Evolutionary conservation across 495 filamentous ascomycete species (phyloP).

Genomic region (Podospora fimiseda): DNA sequence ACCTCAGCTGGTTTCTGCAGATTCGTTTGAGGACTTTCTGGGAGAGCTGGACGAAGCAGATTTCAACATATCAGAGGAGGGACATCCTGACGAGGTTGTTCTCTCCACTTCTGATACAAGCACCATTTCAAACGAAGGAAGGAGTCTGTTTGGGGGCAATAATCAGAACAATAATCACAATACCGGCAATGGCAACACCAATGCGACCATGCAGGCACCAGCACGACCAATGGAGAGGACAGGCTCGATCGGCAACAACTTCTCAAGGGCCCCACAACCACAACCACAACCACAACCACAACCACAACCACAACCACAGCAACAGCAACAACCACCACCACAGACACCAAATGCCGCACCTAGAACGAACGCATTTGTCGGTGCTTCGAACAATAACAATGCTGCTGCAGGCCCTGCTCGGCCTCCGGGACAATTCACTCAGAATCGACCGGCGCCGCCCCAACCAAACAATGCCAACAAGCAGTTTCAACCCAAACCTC

Average conservation of each 20-base stretch:
- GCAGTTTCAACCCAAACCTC: constrained; percentile 21
- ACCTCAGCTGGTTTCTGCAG: constrained; percentile 13
- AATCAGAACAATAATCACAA: constrained; percentile 8
- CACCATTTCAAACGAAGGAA: neutral
- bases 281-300: constrained; percentile 39
- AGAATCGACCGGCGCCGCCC: constrained; percentile 19
- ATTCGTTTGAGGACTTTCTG: constrained; percentile 57
- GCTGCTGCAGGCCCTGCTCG: neutral
- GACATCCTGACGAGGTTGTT: constrained; percentile 59
- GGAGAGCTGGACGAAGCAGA: constrained; percentile 73
- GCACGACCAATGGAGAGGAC: constrained; percentile 22
- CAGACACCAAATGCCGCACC: neutral
- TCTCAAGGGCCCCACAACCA: constrained; percentile 27
- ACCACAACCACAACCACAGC: constrained; percentile 20
- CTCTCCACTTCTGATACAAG: constrained; percentile 18
- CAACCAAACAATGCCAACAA: constrained; percentile 24
- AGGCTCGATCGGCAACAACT: constrained; percentile 20
- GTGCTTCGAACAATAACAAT: constrained; percentile 11
- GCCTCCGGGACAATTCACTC: constrained; percentile 23
- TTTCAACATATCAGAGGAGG: constrained; percentile 53
- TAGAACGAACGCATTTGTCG: constrained; percentile 3
- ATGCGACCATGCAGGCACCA: constrained; percentile 32
- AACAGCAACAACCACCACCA: constrained; percentile 4
- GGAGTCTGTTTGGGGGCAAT: neutral
- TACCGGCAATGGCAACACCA: too few species aligned